phyloP scores from a whole-genome alignment of 2,329 filamentous ascomycete genomes.

The Fusarium sulawesiense region DNA sequence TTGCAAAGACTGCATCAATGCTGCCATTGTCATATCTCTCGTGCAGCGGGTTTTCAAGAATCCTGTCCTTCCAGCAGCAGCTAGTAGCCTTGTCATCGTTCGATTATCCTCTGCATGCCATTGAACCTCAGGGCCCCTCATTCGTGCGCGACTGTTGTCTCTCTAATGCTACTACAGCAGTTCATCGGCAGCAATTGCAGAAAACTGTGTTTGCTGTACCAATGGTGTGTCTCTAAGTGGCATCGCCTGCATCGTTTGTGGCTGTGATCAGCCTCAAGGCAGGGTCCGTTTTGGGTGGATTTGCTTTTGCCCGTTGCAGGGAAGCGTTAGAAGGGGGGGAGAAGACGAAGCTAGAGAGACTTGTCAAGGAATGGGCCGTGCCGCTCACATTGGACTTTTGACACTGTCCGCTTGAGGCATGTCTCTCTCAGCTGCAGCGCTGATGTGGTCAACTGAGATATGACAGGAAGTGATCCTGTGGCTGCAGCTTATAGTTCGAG shows the following conservation, averaged over 20 bases:
- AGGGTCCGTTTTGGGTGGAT: not conserved
- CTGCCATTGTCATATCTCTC: not conserved
- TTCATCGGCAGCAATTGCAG: slow-evolving; percentile 10
- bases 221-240: not conserved
- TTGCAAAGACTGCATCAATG: not conserved
- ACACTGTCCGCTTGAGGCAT: not conserved
- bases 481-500: not conserved
- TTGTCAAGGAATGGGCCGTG: slow-evolving; percentile 34
- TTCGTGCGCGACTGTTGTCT: not conserved
- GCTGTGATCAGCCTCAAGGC: slow-evolving; percentile 5
- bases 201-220: slow-evolving; percentile 8
- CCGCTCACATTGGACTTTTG: slow-evolving; percentile 27
- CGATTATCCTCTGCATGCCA: not conserved
- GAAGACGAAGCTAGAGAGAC: not conserved
- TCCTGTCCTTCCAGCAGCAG: too few relatives aligned
- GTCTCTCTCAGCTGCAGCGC: not conserved
- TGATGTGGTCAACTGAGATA: not conserved
- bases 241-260: slow-evolving; percentile 7
- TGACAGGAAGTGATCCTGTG: not conserved
- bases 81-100: not conserved
- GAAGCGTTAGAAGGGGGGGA: not conserved
- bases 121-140: not conserved
- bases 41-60: not conserved
- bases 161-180: not conserved
- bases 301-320: not conserved